Percentiles rank a stretch among this genome's conserved stretches.
Evolutionary conservation across 495 filamentous ascomycete genomes (phyloP).

Genomic region (Hyaloscypha finlandica): DNA sequence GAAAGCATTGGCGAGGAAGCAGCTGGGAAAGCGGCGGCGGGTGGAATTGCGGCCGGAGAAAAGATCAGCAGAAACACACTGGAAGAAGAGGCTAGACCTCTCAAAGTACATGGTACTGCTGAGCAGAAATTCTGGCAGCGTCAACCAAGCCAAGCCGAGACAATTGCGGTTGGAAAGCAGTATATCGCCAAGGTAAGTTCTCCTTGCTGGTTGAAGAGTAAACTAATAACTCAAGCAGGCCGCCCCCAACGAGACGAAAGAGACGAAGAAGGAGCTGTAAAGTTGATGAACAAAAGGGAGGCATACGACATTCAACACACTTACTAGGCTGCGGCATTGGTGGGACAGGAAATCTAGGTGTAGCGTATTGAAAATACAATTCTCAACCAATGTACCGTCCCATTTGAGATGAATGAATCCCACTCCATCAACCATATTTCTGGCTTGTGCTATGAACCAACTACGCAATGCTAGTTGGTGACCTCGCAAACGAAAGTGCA

Average conservation of each 20-base stretch:
- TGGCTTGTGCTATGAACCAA: no score
- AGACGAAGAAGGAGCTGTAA: constrained; percentile 13
- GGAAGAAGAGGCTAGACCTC: constrained; percentile 69
- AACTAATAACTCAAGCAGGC: neutral
- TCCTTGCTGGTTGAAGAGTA: neutral
- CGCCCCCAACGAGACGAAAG: neutral
- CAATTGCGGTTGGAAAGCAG: constrained; percentile 52
- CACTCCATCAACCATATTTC: no score
- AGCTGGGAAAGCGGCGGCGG: constrained; percentile 38
- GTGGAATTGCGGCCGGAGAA: constrained; percentile 43
- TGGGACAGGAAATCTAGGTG: neutral
- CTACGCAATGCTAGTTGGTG: no score
- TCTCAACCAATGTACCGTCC: no score
- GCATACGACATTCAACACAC: neutral
- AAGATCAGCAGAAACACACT: constrained; percentile 49
- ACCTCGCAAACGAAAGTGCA: no score
- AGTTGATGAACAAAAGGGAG: neutral
- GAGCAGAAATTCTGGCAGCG: constrained; percentile 70
- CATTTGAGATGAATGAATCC: no score
- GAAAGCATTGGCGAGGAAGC: constrained; percentile 54
- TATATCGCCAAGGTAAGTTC: constrained; percentile 30
- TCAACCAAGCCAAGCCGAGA: constrained; percentile 65
- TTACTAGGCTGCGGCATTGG: neutral
- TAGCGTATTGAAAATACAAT: neutral
- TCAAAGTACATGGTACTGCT: constrained; percentile 49